Base-by-base conservation (phyloP, 805 yeast species). In the Isabelozyma heimii region DNA sequence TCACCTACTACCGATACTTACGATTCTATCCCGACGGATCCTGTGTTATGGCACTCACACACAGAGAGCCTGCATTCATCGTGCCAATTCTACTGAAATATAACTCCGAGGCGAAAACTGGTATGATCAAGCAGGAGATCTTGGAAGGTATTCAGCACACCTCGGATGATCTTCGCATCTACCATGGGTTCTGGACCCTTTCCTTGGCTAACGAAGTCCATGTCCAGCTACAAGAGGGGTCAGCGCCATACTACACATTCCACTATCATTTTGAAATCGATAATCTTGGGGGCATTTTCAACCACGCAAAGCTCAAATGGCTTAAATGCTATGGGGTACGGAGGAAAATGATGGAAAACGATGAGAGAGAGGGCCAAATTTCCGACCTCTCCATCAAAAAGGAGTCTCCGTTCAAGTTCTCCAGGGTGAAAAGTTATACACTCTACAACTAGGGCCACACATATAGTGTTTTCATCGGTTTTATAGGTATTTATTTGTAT, bases 1-100 rank as follows among this genome's bases (percentile, higher is more conserved):
- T 92, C 39, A 89, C 97, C 0, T 92, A 92, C 61, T 92, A 89
- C 62, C 72, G 99, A 53, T 94, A 91, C 64, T 67, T 85, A 35
- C 74, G 97, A 52, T 91, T 92, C 60, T 87, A 77, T 62, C 84
- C 85, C 0, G 87, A 87, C 59, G 97, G 98, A 0, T 70, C 79
- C 1, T 86, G 89, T 51, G 68, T 88, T 40, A 81, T 87, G 60
- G 75, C 88, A 27, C 75, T 89, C 26, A 81, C 95, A 0, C 79
- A 86, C 3, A 75, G 82, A 47, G 92, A 88, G 57, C 98, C 98
- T 0, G 62, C 66, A 2, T 64, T 69, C 40, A 84, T 91, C 1
- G 84, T 91, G 2, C 85, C 85, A 3, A 70, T 69, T 46, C 75
- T 87, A 45, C 73, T 64, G 72, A 60, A 53, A 43, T 44, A 50